phyloP scores from a whole-genome alignment of 495 filamentous ascomycete species.

The Aspergillus homomorphus region DNA sequence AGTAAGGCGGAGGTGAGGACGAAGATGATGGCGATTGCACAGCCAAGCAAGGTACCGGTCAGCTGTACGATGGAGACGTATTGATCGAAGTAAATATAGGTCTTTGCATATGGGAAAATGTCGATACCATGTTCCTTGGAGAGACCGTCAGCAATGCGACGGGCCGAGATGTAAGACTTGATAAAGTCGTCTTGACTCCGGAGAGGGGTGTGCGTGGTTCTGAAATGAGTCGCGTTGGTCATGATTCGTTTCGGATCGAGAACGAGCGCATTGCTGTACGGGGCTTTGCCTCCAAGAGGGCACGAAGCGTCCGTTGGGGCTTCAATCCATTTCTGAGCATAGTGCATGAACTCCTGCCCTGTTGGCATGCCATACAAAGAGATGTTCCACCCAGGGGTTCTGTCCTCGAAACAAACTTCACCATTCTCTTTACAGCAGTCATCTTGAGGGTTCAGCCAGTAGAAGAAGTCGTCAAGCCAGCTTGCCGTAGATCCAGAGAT shows the following conservation, averaged over 20 bases:
- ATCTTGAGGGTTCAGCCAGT: constrained; percentile 90
- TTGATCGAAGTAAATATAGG: constrained; percentile 99
- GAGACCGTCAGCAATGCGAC: constrained; percentile 78
- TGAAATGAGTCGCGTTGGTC: constrained; percentile 82
- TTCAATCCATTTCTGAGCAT: constrained; percentile 75
- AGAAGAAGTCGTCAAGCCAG: constrained; percentile 95
- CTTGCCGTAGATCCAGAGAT: constrained; percentile 88
- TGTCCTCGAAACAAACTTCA: constrained; percentile 71
- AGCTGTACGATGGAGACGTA: constrained; percentile 81
- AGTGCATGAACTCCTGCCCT: constrained; percentile 82
- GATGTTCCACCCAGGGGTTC: constrained; percentile 80
- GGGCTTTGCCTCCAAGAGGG: constrained; percentile 80
- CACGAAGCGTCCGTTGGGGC: constrained; percentile 79
- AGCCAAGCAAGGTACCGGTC: constrained; percentile 73
- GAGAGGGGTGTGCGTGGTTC: constrained; percentile 81
- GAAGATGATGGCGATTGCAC: constrained; percentile 80
- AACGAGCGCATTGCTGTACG: constrained; percentile 82
- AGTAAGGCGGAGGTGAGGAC: constrained; percentile 72
- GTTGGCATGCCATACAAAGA: constrained; percentile 88
- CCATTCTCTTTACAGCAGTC: constrained; percentile 70
- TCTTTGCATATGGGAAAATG: constrained; percentile 92
- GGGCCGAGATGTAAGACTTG: constrained; percentile 79
- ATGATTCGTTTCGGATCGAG: constrained; percentile 62
- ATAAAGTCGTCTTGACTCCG: constrained; percentile 93
- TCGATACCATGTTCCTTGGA: constrained; percentile 63